Conservation (phyloP, 1,139 yeast species). For the Diutina catenulata region DNA sequence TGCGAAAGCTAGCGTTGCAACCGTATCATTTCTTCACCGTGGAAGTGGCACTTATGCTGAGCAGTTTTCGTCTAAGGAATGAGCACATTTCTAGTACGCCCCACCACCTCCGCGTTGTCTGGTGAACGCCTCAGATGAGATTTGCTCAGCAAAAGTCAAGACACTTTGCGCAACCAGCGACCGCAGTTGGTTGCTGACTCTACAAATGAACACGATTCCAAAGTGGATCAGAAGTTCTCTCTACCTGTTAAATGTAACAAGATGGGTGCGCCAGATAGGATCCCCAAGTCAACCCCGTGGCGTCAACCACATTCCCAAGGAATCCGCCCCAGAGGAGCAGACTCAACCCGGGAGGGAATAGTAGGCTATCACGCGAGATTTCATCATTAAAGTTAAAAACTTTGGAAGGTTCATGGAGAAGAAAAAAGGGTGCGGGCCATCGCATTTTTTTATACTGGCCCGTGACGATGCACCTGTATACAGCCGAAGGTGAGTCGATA, state of each 20-base stretch:
- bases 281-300: slow-evolving; percentile 41
- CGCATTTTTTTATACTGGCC: slow-evolving; percentile 11
- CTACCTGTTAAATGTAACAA: slow-evolving; percentile 41
- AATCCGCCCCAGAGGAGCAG: slow-evolving; percentile 16
- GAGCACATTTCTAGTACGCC: too few species aligned
- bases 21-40: too few species aligned
- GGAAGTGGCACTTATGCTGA: too few species aligned
- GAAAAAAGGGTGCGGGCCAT: slow-evolving; percentile 6
- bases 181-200: too few species aligned
- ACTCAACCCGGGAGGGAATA: slow-evolving; percentile 39
- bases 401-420: slow-evolving; percentile 39
- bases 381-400: slow-evolving; percentile 51
- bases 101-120: too few species aligned
- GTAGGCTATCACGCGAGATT: slow-evolving; percentile 42
- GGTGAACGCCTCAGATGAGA: too few species aligned
- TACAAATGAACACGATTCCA: too few species aligned
- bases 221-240: slow-evolving; percentile 34
- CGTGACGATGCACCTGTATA: slow-evolving; percentile 4
- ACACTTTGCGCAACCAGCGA: too few species aligned
- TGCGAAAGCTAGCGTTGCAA: too few species aligned
- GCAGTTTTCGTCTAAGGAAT: too few species aligned
- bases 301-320: slow-evolving; percentile 30
- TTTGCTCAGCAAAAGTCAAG: too few species aligned
- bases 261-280: slow-evolving; percentile 53
- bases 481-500: not conserved